Conservation (phyloP, 2,329 filamentous ascomycete genomes). For the Hypomyces perniciosus region DNA sequence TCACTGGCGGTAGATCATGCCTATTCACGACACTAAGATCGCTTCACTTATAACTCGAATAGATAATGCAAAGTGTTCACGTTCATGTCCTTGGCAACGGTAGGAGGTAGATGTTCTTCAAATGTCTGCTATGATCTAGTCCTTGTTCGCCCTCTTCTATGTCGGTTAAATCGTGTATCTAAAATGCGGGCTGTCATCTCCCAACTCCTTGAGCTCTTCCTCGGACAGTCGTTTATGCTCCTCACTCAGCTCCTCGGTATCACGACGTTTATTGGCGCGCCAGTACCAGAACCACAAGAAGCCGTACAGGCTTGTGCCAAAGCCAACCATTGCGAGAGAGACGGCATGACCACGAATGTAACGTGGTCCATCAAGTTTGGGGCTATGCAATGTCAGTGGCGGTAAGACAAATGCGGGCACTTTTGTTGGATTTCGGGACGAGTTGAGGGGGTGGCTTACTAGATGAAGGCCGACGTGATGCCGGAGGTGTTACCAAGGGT, state of each 20-base stretch:
- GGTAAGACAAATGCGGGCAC: not conserved
- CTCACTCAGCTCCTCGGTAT: slow-evolving; percentile 31
- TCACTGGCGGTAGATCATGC: no score
- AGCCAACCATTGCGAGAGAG: slow-evolving; percentile 51
- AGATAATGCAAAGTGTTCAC: not conserved
- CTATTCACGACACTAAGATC: no score
- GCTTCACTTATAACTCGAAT: not conserved
- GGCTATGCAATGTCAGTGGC: slow-evolving; percentile 23
- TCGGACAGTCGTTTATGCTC: slow-evolving; percentile 37
- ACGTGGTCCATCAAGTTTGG: slow-evolving; percentile 44
- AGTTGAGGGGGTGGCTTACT: slow-evolving; percentile 24
- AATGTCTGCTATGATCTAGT: not conserved
- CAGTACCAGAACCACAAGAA: slow-evolving; percentile 50
- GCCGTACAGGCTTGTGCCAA: slow-evolving; percentile 47
- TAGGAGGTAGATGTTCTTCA: no score
- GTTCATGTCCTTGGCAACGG: no score
- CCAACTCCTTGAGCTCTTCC: slow-evolving; percentile 44
- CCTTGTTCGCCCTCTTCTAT: not conserved
- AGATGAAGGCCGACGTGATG: slow-evolving; percentile 67
- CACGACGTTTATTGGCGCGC: slow-evolving; percentile 41
- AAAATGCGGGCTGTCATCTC: slow-evolving; percentile 47
- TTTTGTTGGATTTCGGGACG: not conserved
- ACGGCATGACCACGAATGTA: slow-evolving; percentile 58
- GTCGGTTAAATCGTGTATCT: slow-evolving; percentile 35
- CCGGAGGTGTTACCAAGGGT: slow-evolving; percentile 65